Base-by-base conservation (phyloP, 2,329 filamentous ascomycete genomes). In the Aspergillus neoniger region DNA sequence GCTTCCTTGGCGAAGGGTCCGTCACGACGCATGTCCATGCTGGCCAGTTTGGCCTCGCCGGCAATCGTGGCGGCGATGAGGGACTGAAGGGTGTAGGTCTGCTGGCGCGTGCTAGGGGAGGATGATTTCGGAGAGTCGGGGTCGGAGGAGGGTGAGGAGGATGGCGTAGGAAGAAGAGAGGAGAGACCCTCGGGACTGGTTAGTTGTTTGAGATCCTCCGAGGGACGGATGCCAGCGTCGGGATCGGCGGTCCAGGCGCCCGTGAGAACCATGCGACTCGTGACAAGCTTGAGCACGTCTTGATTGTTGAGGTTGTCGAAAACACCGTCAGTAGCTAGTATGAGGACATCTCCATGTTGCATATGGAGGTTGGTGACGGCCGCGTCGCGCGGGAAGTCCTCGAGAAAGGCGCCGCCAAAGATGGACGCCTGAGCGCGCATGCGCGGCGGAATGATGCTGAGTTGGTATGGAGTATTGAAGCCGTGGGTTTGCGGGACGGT, bases 401-500 rank as follows among this genome's bases (percentile, higher is more conserved):
- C 88, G 25, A 96, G 85, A 63, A 90, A 90, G 2, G 85, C 82
- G 48, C 91, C 91, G 19, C 94, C 94, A 74, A 96, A 98, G 28
- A 91, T 86, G 12, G 88, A 86, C 69, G 92, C 89, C 69, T 95
- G 91, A 21, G 87, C 86, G 59, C 92, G 85, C 77, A 96, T 88
- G 68, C 85, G 86, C 3, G 89, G 86, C 0, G 95, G 94, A 7
- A 97, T 88, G 56, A 96, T 88, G 57, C 92, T 94, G 43, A 99
- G 85, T 76, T 99, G 95, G 73, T 91, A 99, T 0, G 95, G 95
- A 0, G 95, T 98, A 77, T 99, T 99, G 84, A 99, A 99, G 47
- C 89, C 92, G 76, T 99, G 95, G 0, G 92, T 97, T 77, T 99
- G 95, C 23, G 92, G 90, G 51, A 88, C 85, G 2, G 92, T 96